Conservation (phyloP, 805 yeast species). For the Wickerhamomyces ciferrii region DNA sequence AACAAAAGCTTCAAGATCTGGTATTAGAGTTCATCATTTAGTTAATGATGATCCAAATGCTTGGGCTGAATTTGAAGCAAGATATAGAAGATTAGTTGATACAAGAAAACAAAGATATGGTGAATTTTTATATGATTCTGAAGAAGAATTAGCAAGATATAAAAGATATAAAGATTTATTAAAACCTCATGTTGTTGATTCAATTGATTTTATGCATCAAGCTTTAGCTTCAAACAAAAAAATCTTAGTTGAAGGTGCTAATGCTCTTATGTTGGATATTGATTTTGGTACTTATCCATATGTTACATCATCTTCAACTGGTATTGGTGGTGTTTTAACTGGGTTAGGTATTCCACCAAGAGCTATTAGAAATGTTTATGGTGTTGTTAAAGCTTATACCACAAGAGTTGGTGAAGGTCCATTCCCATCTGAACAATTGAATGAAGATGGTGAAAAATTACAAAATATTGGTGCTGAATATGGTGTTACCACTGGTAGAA, state of each 20-base stretch:
- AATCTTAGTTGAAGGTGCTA: conserved; percentile 95
- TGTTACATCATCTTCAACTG: conserved; percentile 93
- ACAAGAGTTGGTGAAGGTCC: conserved; percentile 99
- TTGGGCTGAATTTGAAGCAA: conserved; percentile 85
- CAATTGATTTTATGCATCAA: conserved; percentile 75
- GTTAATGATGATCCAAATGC: conserved; percentile 85
- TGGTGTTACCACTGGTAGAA: conserved; percentile 98
- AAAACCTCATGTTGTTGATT: conserved; percentile 91
- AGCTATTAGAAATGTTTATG: conserved; percentile 73
- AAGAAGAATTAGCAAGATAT: conserved; percentile 73
- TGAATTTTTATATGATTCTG: conserved; percentile 81
- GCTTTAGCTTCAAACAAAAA: conserved; percentile 77
- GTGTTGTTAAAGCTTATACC: conserved; percentile 98
- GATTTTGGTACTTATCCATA: conserved; percentile 98
- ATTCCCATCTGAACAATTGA: conserved; percentile 96
- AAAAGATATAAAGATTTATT: conserved; percentile 67
- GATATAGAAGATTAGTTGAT: conserved; percentile 69
- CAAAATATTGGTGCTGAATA: conserved; percentile 92
- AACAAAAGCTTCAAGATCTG: conserved; percentile 95
- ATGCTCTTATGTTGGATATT: conserved; percentile 94
- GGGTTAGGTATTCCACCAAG: conserved; percentile 97
- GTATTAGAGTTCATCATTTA: conserved; percentile 93
- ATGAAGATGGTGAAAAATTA: conserved; percentile 77
- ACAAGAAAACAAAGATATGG: conserved; percentile 91
- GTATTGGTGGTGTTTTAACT: conserved; percentile 96